A percentile compares a stretch with the other conserved stretches of the same genome.
Evolutionary conservation across 2,329 filamentous ascomycete species (phyloP).

Genomic region (Fusarium sp.): DNA sequence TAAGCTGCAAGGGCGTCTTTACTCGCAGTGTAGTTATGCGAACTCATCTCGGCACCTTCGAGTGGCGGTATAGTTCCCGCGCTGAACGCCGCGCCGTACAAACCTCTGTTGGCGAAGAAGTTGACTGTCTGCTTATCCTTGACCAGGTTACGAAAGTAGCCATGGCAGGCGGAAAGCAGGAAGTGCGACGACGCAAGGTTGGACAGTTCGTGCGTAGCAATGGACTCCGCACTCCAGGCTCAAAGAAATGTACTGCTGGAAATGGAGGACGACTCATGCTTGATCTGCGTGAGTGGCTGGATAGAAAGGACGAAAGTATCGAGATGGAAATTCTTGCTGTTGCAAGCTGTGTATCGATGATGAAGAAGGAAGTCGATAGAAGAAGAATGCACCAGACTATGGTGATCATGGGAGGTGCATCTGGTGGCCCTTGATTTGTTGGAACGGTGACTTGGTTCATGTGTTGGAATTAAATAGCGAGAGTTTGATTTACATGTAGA

Average conservation of each 20-base stretch:
- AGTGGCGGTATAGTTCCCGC: slow-evolving; percentile 66
- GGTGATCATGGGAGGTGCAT: slow-evolving; percentile 52
- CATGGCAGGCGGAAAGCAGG: slow-evolving; percentile 42
- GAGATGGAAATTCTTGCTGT: slow-evolving; percentile 64
- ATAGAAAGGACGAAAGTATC: slow-evolving; percentile 47
- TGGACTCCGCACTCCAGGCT: slow-evolving; percentile 54
- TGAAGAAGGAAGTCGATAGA: slow-evolving; percentile 74
- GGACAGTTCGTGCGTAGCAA: slow-evolving; percentile 58
- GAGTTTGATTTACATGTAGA: background rate
- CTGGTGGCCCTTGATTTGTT: slow-evolving; percentile 12
- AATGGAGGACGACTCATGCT: slow-evolving; percentile 62
- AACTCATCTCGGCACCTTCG: slow-evolving; percentile 61
- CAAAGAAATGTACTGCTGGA: slow-evolving; percentile 54
- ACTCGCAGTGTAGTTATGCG: slow-evolving; percentile 60
- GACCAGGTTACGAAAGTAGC: slow-evolving; percentile 57
- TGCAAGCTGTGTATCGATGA: slow-evolving; percentile 68
- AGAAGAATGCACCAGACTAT: slow-evolving; percentile 63
- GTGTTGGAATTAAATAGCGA: background rate
- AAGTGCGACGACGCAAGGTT: slow-evolving; percentile 49
- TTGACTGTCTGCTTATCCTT: slow-evolving; percentile 61
- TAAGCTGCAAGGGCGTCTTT: slow-evolving; percentile 52
- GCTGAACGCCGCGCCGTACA: slow-evolving; percentile 57
- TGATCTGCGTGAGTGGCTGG: slow-evolving; percentile 53
- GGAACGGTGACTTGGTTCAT: background rate
- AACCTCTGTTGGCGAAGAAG: slow-evolving; percentile 39